Conservation (phyloP, 176 grass and related monocot species). For the Miscanthus lutarioriparius region DNA sequence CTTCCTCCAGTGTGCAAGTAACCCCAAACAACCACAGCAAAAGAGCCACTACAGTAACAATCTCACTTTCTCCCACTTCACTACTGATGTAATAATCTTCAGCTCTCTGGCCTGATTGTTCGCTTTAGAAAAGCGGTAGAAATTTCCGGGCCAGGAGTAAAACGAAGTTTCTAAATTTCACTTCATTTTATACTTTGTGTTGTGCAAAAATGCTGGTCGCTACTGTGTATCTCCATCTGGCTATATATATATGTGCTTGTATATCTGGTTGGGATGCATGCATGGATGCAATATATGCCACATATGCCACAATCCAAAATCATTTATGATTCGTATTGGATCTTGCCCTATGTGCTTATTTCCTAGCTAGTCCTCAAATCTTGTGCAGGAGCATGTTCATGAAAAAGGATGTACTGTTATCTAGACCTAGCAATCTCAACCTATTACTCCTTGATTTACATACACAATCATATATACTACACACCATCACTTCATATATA, state of each 20-base stretch:
- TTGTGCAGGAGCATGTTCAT: constrained; percentile 46
- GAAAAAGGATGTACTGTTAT: constrained; percentile 27
- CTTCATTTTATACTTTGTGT: neutral
- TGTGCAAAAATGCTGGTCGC: neutral
- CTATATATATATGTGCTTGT: neutral
- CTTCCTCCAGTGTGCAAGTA: constrained; percentile 24
- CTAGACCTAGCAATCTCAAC: neutral
- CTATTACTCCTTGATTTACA: neutral
- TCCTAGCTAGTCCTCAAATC: constrained; percentile 44
- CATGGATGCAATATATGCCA: constrained; percentile 25
- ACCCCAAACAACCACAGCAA: neutral
- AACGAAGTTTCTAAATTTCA: neutral
- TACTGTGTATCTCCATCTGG: neutral
- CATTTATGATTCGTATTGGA: constrained; percentile 60
- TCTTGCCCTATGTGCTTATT: constrained; percentile 39
- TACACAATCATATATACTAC: neutral
- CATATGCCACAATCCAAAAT: constrained; percentile 24
- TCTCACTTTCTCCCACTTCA: neutral
- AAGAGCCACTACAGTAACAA: neutral
- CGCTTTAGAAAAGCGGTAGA: neutral
- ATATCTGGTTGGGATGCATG: neutral
- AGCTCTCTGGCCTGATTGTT: neutral
- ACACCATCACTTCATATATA: neutral
- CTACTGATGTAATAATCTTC: neutral
- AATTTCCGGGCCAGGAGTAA: neutral